Evolutionary conservation across 163 green algal genomes (phyloP).

Genomic region (Picocystis sp.): DNA sequence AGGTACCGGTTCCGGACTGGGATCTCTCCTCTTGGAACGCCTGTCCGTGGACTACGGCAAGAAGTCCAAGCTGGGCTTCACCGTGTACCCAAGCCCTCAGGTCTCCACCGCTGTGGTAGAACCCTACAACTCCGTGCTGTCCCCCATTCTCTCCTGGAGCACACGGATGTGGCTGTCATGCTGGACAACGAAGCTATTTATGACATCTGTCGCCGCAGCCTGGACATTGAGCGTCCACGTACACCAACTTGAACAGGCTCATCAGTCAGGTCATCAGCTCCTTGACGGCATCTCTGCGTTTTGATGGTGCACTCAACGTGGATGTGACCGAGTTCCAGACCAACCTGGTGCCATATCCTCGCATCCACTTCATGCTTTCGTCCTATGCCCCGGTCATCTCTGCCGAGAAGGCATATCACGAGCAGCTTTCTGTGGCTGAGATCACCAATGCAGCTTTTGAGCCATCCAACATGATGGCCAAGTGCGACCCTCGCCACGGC

Average conservation of each 20-base stretch:
- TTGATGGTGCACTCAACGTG: conserved; percentile 96
- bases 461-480: conserved; percentile 95
- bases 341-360: conserved; percentile 98
- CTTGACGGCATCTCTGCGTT: conserved; percentile 91
- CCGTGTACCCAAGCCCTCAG: conserved; percentile 84
- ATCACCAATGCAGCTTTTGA: conserved; percentile 98
- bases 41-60: conserved; percentile 96
- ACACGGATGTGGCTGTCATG: conserved; percentile 97
- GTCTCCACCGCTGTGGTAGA: conserved; percentile 96
- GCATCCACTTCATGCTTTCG: conserved; percentile 99
- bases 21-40: conserved; percentile 83
- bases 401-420: conserved; percentile 99
- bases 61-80: conserved; percentile 99
- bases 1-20: conserved; percentile 91
- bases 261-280: conserved; percentile 93
- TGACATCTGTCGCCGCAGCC: conserved; percentile 91
- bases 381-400: conserved; percentile 96
- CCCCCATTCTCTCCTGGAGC: conserved; percentile 95
- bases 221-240: conserved; percentile 98
- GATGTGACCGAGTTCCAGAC: conserved; percentile 99
- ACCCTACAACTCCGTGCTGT: conserved; percentile 98
- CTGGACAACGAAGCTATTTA: conserved; percentile 99
- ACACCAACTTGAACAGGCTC: conserved; percentile 98
- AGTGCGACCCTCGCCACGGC: conserved; percentile 94
- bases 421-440: conserved; percentile 97